Base-by-base conservation (phyloP, 495 filamentous ascomycete genomes). In the Penicillium angulare region DNA sequence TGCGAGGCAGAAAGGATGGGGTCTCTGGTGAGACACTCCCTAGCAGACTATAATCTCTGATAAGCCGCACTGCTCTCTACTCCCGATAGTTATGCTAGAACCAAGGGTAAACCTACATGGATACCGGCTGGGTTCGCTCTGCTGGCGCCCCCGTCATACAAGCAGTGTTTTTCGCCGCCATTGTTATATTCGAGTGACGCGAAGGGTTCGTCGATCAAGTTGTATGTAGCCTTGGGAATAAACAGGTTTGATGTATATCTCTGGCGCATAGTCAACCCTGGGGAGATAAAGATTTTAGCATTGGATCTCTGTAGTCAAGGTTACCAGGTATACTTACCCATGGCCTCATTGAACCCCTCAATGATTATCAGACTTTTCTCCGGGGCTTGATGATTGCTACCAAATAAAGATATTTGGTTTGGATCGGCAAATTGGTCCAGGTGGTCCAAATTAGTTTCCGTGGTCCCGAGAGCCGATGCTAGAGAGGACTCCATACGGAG, bases 401-500 rank as follows among this genome's bases (percentile, higher is more conserved):
- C 64, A 56, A 84, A 81, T 3, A 84, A 60, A 7, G 57, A 52
- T 34, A 42, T 50, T 40, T 65, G 66, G 15, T n/a, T n/a, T n/a
- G 52, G 8, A 18, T 73, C 74, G n/a, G 71, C 75, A 65, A 72
- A 79, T 22, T 59, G 60, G 61, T 81, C 79, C 20, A 86, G 53
- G 33, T 66, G 60, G 21, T 74, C 53, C 50, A 84, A 51, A 12
- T 69, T 60, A n/a, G 76, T 73, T 48, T 73, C 67, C n/a, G 59
- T 51, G 42, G 61, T 56, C 39, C 72, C 68, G 23, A 84, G 71
- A 29, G 60, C 56, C 32, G 82, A 79, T 52, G 68, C 79, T 18
- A 74, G 55, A 23, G 81, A 74, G 3, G 80, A 56, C n/a, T 75
- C 73, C 48, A 79, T 61, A 57, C 81, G 72, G 51, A 79, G 75